A percentile compares a stretch with the other conserved stretches of the same genome.
phyloP scores from a whole-genome alignment of 1,284 basidiomycete genomes.

The Pyrrhoderma noxium region DNA sequence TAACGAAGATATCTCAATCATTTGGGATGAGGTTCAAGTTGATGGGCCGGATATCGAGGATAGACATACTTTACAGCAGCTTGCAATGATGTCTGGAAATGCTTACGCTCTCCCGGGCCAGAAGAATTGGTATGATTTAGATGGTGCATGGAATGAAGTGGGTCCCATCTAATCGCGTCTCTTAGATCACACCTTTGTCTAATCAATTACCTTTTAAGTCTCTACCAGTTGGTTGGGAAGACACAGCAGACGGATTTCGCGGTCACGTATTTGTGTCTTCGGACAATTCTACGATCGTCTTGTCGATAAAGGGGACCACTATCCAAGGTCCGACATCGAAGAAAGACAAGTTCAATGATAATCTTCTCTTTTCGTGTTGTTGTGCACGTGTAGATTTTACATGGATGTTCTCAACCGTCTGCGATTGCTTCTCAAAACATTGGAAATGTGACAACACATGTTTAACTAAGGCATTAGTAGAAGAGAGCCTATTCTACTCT shows the following conservation, averaged over 20 bases:
- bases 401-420: constrained; percentile 78
- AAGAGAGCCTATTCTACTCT: constrained; percentile 90
- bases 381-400: constrained; percentile 90
- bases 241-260: constrained; percentile 74
- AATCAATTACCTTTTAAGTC: constrained; percentile 38
- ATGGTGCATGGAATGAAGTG: constrained; percentile 67
- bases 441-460: constrained; percentile 81
- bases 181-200: not conserved
- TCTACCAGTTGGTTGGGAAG: constrained; percentile 90
- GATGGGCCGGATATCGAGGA: constrained; percentile 72
- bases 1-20: constrained; percentile 37
- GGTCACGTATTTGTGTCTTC: constrained; percentile 84
- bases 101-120: constrained; percentile 73
- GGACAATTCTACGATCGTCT: constrained; percentile 77
- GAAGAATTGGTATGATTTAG: constrained; percentile 81
- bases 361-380: constrained; percentile 95
- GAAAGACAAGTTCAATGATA: constrained; percentile 96
- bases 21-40: constrained; percentile 51
- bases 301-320: constrained; percentile 95
- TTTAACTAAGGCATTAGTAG: constrained; percentile 74
- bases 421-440: constrained; percentile 73
- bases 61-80: constrained; percentile 71
- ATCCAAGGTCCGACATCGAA: constrained; percentile 75
- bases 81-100: constrained; percentile 88
- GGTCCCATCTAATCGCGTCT: constrained; percentile 26